Conservation (phyloP, 306 rosid genomes). For the Hippophae tibetana region DNA sequence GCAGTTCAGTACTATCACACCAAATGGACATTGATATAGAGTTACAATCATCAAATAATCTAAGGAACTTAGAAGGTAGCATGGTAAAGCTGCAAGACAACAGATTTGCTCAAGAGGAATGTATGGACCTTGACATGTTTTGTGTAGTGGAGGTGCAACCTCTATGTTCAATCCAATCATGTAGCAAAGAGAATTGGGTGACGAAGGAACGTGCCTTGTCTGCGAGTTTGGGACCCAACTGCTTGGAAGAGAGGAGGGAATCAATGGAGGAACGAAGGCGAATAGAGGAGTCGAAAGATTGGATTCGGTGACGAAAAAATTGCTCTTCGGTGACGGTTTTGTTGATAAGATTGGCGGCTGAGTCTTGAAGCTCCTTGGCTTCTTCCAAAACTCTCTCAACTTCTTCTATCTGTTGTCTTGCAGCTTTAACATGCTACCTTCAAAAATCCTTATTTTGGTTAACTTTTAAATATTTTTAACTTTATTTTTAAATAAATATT, state of each 20-base stretch:
- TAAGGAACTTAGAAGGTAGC: conserved; percentile 11
- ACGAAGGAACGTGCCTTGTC: conserved; percentile 35
- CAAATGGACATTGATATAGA: conserved; percentile 34
- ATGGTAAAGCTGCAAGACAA: conserved; percentile 22
- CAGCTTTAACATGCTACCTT: no score
- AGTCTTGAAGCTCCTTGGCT: conserved; percentile 68
- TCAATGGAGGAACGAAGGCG: conserved; percentile 49
- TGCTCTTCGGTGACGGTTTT: conserved; percentile 43
- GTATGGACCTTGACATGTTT: conserved; percentile 13
- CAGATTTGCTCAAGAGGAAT: conserved; percentile 27
- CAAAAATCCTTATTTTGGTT: no score
- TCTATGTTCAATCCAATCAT: conserved; percentile 19
- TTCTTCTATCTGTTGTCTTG: conserved; percentile 27
- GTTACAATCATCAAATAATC: conserved; percentile 21
- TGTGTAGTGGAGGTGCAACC: conserved; percentile 12
- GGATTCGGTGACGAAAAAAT: conserved; percentile 63
- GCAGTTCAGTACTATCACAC: conserved; percentile 35
- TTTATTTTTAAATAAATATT: no score
- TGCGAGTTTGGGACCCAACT: conserved; percentile 39
- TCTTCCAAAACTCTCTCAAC: conserved; percentile 49
- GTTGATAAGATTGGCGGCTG: conserved; percentile 43
- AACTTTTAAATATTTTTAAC: no score
- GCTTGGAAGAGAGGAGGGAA: conserved; percentile 45
- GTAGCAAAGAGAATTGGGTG: background rate
- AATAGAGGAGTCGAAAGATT: conserved; percentile 47